Evolutionary conservation across 306 rosid species (phyloP).

Genomic region (Ziziphus jujuba): DNA sequence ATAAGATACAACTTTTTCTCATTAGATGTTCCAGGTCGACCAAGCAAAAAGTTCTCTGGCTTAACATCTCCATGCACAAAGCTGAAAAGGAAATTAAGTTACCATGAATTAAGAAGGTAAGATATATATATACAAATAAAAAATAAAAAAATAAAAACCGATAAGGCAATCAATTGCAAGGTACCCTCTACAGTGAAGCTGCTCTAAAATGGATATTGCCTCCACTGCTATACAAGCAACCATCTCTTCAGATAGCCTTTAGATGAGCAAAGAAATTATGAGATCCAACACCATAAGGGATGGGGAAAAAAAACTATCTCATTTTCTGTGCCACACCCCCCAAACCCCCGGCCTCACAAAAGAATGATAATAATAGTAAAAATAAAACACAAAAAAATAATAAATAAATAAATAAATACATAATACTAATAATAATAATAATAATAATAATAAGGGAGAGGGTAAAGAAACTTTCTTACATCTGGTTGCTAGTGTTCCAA

Average conservation of each 20-base stretch:
- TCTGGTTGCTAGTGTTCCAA: conserved; percentile 42
- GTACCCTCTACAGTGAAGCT: conserved; percentile 36
- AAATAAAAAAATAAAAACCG: not conserved
- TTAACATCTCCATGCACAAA: conserved; percentile 47
- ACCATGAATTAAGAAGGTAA: not conserved
- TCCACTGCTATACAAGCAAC: conserved; percentile 46
- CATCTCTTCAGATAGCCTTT: conserved; percentile 39
- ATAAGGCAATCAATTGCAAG: not conserved
- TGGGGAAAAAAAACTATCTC: not conserved
- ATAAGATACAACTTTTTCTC: conserved; percentile 41
- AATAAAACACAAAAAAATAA: not conserved
- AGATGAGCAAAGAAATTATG: not conserved
- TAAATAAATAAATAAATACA: no score
- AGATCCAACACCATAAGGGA: no score
- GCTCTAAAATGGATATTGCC: conserved; percentile 41
- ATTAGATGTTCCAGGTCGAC: conserved; percentile 31
- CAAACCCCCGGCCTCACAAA: no score
- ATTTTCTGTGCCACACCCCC: no score
- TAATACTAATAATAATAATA: no score
- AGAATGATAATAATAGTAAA: no score
- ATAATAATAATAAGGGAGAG: not conserved
- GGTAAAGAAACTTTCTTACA: conserved; percentile 22
- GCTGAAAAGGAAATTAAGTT: conserved; percentile 16
- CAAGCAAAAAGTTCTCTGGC: conserved; percentile 42
- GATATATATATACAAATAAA: no score